Base-by-base conservation (phyloP, 768 basidiomycete species). In the Amanita pallidorosea region DNA sequence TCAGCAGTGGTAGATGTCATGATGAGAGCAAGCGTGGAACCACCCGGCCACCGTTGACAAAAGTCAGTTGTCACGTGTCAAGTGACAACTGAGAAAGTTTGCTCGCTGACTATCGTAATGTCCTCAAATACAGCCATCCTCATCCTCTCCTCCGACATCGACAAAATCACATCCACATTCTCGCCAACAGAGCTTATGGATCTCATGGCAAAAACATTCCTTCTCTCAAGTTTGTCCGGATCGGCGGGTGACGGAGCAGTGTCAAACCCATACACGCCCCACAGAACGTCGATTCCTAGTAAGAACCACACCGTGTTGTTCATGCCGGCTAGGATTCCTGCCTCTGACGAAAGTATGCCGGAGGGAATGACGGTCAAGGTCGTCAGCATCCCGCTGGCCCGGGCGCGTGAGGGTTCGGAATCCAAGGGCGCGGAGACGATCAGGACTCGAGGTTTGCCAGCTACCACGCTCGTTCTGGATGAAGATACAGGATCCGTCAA, bases 281-380 rank as follows among this genome's bases (percentile, higher is more conserved):
- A 78, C 49, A 74, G 91, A 45, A 77, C 74, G 0, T 65, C 71
- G 0, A 61, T 92, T 9, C 67, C 69, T 0, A 79, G 74, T 46
- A 58, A 63, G 7, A 69, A 72, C 38, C 80, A 89, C 56, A 82
- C 73, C 1, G 70, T 76, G 0, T 69, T 96, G 2, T 86, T 91
- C 65, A 95, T 95, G 92, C 90, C 92, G 2, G 79, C 87, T 6
- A 76, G 83, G 22, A 69, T 84, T 8, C 61, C 23, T 52, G 5
- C 27, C 44, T 3, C 36, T 6, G 29, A 31, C 35, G 42, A 44
- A 5, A 22, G 15, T 13, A 8, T 40, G 1, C 54, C 63, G 11
- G 57, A 61, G 7, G 81, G 80, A 2, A 84, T 85, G 1, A 68
- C 84, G 2, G 70, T 89, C 53, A 94, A 96, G 65, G 75, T 89